Evolutionary conservation across 441 rosid species (phyloP).

Genomic region (Omphalea diandra): DNA sequence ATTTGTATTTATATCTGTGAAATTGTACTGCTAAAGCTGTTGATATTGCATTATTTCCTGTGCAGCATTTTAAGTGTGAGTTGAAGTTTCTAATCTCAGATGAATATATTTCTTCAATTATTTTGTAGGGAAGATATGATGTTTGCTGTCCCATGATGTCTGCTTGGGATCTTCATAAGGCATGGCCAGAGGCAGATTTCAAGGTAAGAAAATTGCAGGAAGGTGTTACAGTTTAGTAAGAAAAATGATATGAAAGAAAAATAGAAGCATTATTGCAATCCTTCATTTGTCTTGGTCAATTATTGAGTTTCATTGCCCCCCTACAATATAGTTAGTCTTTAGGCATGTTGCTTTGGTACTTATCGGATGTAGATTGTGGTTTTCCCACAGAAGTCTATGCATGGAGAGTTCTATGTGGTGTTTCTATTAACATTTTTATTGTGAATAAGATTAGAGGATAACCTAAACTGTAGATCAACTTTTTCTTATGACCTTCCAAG

Average conservation of each 20-base stretch:
- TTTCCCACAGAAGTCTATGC: not conserved
- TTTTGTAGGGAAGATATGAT: conserved; percentile 87
- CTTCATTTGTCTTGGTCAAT: not conserved
- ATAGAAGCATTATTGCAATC: not conserved
- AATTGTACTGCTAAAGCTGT: not conserved
- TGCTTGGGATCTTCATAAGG: conserved; percentile 98
- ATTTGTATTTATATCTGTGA: too few relatives aligned
- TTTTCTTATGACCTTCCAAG: not conserved
- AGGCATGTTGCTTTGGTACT: not conserved
- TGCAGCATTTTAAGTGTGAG: too few relatives aligned
- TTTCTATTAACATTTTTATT: not conserved
- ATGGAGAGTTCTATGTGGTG: not conserved
- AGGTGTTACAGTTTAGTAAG: not conserved
- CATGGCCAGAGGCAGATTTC: conserved; percentile 92
- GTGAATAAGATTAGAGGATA: not conserved
- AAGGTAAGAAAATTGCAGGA: conserved; percentile 43
- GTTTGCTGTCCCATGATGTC: conserved; percentile 96
- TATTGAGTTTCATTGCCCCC: not conserved
- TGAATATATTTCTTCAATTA: conserved; percentile 1
- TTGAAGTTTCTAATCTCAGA: not conserved
- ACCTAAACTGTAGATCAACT: not conserved
- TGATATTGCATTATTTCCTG: not conserved
- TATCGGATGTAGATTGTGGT: not conserved
- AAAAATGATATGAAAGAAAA: not conserved
- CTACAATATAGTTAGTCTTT: not conserved